A percentile compares a stretch with the other conserved stretches of the same genome.
These are phyloP conservation scores for Corniculantispora saksenae DNA, from an alignment of 2,329 filamentous ascomycete genomes.

Conservation along the genomic window DNA sequence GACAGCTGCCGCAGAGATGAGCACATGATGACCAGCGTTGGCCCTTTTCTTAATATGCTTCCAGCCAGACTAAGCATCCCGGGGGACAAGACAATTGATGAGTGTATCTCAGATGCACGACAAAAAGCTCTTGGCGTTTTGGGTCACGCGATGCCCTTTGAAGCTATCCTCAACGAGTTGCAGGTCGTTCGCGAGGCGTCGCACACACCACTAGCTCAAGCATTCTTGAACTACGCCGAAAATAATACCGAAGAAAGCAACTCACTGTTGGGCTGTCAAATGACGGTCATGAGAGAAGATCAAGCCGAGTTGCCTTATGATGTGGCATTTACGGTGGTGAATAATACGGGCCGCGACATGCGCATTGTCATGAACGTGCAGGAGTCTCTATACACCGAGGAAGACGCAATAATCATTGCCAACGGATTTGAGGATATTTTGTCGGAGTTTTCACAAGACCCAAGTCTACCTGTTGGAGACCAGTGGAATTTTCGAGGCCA, in stretches of 20 bases:
- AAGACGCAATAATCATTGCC: no score
- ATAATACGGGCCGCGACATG: not conserved
- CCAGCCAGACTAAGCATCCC: conserved; percentile 26
- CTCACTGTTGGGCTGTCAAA: not conserved
- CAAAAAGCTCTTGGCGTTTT: not conserved
- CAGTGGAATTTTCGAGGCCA: no score
- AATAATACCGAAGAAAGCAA: not conserved
- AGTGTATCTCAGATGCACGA: not conserved
- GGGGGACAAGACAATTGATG: not conserved
- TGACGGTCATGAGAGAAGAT: not conserved
- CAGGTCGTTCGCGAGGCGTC: not conserved
- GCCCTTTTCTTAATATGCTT: conserved; percentile 51
- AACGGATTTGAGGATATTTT: no score
- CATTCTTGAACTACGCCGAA: not conserved
- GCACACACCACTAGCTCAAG: not conserved
- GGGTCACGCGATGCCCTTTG: not conserved
- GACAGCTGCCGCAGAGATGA: conserved; percentile 46
- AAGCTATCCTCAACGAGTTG: not conserved
- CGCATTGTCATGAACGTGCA: no score
- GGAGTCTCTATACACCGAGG: no score
- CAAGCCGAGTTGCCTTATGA: not conserved
- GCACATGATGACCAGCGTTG: conserved; percentile 35
- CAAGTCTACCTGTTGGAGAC: no score
- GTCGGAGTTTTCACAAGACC: no score
- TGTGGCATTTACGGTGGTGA: not conserved